Evolutionary conservation across 1,284 basidiomycete genomes (phyloP), one percentile per base, ranked within the genome.

Genomic region (Ustilago hordei): DNA sequence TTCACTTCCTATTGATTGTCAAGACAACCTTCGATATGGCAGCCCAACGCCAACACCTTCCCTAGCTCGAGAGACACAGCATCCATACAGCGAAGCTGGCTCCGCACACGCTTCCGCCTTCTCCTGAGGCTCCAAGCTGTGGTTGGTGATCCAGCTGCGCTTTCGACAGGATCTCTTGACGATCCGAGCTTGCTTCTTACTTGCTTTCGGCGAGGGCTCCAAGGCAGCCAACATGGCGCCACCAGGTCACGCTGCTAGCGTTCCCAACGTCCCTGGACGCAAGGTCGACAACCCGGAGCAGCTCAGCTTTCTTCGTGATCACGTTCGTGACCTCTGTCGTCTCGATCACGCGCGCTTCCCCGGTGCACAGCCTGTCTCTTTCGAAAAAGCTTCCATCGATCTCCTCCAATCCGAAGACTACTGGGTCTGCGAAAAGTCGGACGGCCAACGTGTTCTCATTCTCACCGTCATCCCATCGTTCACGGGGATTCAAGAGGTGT

Each of bases 361-460:
- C 3, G 82, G 82, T 19, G 77, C 82, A 1, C 82, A 83, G 39
- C 82, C 82, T n/a, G 82, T 83, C 41, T 81, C 79, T 28, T 83
- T 83, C 54, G 75, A 79, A 35, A 81, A 78, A 45, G 39, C 54
- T 4, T 75, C 73, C 15, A 70, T 83, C 45, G 62, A 64, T 11
- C 59, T 76, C 23, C 70, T 83, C 23, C 55, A 69, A 31, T 64
- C 65, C 23, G 75, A 83, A 36, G 82, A 83, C 86, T 99, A 93
- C 86, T 99, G 96, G 96, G 96, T 99, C 35, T 98, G 95, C 88
- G 97, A 99, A 88, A 99, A 99, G 88, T 97, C 95, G n/a, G 97
- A 99, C 85, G 97, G 97, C 3, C 88, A 98, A 60, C 91, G 97
- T 48, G 94, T 99, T 36, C 89, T 99, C 50, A 90, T 98, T 55